These are phyloP conservation scores for Primulina huaijiensis DNA, from an alignment of 257 asterid genomes.

Conservation along the genomic window DNA sequence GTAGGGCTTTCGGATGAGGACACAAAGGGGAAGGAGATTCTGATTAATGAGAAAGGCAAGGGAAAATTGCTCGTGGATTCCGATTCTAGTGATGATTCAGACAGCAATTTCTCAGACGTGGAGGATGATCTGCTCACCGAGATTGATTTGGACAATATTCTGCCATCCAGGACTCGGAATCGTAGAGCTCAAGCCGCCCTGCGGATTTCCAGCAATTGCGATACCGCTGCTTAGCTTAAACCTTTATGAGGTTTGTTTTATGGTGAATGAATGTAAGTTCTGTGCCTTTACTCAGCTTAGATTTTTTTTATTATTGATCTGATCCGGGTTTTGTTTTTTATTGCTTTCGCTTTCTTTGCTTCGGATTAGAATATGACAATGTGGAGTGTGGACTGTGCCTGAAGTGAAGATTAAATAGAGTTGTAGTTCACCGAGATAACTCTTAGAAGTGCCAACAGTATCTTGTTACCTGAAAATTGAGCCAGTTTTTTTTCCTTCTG, in stretches of 20 bases:
- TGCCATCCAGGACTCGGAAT: conserved; percentile 57
- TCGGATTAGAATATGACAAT: not conserved
- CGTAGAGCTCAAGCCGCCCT: conserved; percentile 30
- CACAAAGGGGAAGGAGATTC: conserved; percentile 24
- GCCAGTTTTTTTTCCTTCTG: not conserved
- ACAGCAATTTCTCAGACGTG: conserved; percentile 34
- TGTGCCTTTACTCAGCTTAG: not conserved
- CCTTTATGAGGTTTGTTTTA: not conserved
- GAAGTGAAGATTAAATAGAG: not conserved
- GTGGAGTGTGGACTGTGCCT: not conserved
- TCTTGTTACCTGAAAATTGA: not conserved
- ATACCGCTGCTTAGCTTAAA: conserved; percentile 29
- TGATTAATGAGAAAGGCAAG: conserved; percentile 7
- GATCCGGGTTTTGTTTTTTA: not conserved
- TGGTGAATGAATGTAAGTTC: too few species aligned
- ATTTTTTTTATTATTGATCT: conserved; percentile 3
- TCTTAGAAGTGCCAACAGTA: not conserved
- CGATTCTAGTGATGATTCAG: conserved; percentile 46
- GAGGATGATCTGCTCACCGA: conserved; percentile 56
- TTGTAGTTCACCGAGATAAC: not conserved
- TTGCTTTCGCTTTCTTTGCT: not conserved
- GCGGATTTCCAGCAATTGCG: conserved; percentile 26
- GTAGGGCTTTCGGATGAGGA: conserved; percentile 9
- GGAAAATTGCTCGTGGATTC: not conserved
- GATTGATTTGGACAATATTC: conserved; percentile 54